Evolutionary conservation across 2,329 filamentous ascomycete genomes (phyloP).

Genomic region (Sclerotinia sclerotiorum): DNA sequence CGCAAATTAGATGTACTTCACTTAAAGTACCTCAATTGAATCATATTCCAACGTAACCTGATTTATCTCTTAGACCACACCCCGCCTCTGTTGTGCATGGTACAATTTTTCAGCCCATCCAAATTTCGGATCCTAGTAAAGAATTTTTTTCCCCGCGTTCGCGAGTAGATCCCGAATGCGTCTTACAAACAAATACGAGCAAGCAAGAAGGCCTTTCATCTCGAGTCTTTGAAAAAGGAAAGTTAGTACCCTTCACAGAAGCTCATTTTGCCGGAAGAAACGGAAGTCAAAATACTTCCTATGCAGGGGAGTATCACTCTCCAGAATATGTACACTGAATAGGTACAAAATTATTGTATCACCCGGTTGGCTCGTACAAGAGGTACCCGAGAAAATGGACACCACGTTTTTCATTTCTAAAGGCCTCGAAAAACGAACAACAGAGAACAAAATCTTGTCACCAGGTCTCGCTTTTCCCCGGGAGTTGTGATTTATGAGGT

Average conservation of each 20-base stretch:
- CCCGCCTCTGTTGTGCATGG: slow-evolving; percentile 20
- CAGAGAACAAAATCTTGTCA: slow-evolving; percentile 16
- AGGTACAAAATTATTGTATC: neutral
- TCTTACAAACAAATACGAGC: slow-evolving; percentile 11
- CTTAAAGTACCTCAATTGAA: slow-evolving; percentile 4
- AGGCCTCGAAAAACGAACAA: slow-evolving; percentile 15
- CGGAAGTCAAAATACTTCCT: neutral
- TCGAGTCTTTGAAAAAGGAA: neutral
- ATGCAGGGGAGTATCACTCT: slow-evolving; percentile 6
- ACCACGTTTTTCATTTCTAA: slow-evolving; percentile 6
- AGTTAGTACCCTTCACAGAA: neutral
- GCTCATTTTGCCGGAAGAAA: neutral
- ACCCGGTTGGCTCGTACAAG: neutral
- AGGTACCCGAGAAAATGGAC: neutral
- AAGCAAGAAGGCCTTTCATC: slow-evolving; percentile 2
- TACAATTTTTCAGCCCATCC: slow-evolving; percentile 14
- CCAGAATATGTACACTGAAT: neutral
- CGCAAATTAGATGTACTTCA: neutral
- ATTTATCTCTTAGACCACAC: slow-evolving; percentile 2
- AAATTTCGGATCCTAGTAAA: neutral
- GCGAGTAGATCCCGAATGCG: slow-evolving; percentile 1
- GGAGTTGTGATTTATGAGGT: slow-evolving; percentile 16
- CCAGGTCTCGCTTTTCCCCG: slow-evolving; percentile 20
- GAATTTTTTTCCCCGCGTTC: slow-evolving; percentile 21
- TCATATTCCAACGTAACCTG: slow-evolving; percentile 14